A percentile compares a stretch with the other conserved stretches of the same genome.
phyloP scores from a whole-genome alignment of 2,329 filamentous ascomycete species.

The Apiospora saccharicola region DNA sequence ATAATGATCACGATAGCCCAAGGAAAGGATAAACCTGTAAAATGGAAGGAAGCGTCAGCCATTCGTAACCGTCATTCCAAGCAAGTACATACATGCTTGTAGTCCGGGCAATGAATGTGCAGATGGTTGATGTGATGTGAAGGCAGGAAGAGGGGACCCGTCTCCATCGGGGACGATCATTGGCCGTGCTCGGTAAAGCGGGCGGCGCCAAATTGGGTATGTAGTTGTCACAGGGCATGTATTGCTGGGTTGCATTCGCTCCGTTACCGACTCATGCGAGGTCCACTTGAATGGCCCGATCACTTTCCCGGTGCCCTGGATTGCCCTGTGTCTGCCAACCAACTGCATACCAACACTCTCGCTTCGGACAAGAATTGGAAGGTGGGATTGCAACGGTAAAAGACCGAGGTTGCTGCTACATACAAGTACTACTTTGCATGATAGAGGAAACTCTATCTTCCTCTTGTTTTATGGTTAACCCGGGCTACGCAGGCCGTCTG shows the following conservation, averaged over 20 bases:
- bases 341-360: background rate
- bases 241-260: background rate
- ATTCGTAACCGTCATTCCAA: background rate
- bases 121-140: too few relatives aligned
- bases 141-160: background rate
- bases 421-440: background rate
- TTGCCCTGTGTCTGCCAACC: background rate
- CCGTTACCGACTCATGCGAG: background rate
- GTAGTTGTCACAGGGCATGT: background rate
- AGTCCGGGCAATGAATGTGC: too few relatives aligned
- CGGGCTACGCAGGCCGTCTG: background rate
- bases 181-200: background rate
- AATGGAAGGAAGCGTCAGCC: background rate
- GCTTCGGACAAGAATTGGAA: background rate
- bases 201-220: constrained; percentile 1
- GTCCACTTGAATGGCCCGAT: background rate
- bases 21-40: background rate
- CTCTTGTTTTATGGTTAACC: background rate
- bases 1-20: background rate
- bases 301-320: background rate
- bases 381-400: too few relatives aligned
- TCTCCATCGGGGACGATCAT: background rate
- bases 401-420: background rate
- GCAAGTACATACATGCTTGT: background rate
- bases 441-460: background rate